Evolutionary conservation across 1,139 yeast genomes (phyloP), one percentile per base, ranked within the genome.

Genomic region (Candida pseudoviswanathii): DNA sequence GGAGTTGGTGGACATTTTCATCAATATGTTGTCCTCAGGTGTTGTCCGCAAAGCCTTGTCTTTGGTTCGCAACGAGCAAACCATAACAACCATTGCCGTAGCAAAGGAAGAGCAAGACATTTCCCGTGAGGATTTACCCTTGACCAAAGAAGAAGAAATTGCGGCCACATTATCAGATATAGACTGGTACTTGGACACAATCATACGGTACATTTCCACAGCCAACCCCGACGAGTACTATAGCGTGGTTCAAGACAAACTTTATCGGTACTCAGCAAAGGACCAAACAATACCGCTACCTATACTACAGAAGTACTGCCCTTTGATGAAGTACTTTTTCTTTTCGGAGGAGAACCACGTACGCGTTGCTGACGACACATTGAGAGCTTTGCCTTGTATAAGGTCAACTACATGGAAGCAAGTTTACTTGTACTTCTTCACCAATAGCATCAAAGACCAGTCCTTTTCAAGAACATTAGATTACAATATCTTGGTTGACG

Each of bases 401-500:
- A 77, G 73, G 54, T 77, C 80, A 49, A 73, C 71, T 21, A 68
- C 82, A 4, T 87, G 89, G 77, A 78, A 76, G 52, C 80, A 78
- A 57, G 67, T 81, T 10, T 63, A 83, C 3, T 67, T 83, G 33
- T 72, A 77, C 22, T 85, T 80, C 56, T 71, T 80, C 51, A 66
- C 84, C 26, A 72, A 72, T 47, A 68, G 81, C 43, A 63, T 85
- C 8, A 72, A 76, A 55, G 75, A 76, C 52, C 88, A 89, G 81
- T 68, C 80, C 21, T 68, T 78, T 46, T 72, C 85, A n/a, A 71
- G 86, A 56, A 83, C 89, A 0, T 63, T 65, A 10, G 86, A 83
- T 56, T 77, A 73, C 58, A 47, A 69, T 46, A 50, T 58, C 45
- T 62, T 73, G 21, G 63, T 71, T 9, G 62, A 65, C 49, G 42